Evolutionary conservation across 768 basidiomycete genomes (phyloP).

Genomic region (Amanita polypyramis): DNA sequence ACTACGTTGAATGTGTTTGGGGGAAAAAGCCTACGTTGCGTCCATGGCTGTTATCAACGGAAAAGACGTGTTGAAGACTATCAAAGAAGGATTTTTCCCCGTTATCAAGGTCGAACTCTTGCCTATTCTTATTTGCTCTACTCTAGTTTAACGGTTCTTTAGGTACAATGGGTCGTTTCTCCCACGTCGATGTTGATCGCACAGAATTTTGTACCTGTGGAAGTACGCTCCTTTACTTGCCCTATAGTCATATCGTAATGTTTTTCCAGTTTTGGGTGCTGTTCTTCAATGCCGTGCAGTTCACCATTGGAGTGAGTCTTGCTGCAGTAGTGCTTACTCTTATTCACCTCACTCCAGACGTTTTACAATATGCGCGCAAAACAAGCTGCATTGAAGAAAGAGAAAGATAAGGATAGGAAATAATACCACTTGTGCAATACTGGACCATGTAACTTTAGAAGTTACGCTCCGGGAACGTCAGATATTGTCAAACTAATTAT

Average conservation of each 20-base stretch:
- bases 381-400: conserved; percentile 46
- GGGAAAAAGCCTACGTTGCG: conserved; percentile 51
- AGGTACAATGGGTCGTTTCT: conserved; percentile 77
- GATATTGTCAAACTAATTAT: conserved; percentile 22
- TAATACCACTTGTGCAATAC: conserved; percentile 6
- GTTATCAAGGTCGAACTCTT: conserved; percentile 51
- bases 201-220: conserved; percentile 69
- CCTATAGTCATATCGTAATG: background rate
- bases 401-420: conserved; percentile 26
- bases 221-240: conserved; percentile 30
- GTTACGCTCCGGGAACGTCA: conserved; percentile 15
- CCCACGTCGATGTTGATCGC: conserved; percentile 68
- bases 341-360: conserved; percentile 32
- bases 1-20: background rate
- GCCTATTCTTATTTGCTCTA: background rate
- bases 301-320: conserved; percentile 59
- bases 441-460: background rate
- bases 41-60: conserved; percentile 83
- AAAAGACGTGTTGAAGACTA: conserved; percentile 53
- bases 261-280: conserved; percentile 66
- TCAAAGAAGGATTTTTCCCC: conserved; percentile 63
- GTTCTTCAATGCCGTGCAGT: conserved; percentile 75
- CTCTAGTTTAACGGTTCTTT: background rate
- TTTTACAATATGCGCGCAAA: conserved; percentile 69
- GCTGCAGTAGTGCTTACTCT: background rate